Percentiles rank a stretch among this genome's conserved stretches.
These are phyloP conservation scores for Limtongia smithiae DNA, from an alignment of 805 yeast species.

Conservation along the genomic window DNA sequence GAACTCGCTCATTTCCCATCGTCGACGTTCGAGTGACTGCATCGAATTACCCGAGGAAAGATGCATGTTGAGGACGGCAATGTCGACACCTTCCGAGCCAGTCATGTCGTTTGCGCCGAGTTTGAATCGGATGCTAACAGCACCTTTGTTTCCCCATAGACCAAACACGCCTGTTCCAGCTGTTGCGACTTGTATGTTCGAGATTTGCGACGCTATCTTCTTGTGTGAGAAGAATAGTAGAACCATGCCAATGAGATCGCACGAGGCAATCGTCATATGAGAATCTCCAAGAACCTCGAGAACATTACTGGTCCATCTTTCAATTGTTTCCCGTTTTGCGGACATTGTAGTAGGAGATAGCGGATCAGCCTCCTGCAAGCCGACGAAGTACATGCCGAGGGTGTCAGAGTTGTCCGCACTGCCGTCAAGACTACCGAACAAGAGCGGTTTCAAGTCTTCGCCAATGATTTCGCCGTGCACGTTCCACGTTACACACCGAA, in stretches of 20 bases:
- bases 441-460: constrained; percentile 28
- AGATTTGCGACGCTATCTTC: constrained; percentile 41
- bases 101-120: constrained; percentile 40
- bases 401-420: constrained; percentile 9
- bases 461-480: constrained; percentile 33
- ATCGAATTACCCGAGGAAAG: constrained; percentile 50
- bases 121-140: constrained; percentile 46
- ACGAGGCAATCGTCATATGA: constrained; percentile 42
- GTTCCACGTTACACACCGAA: constrained; percentile 36
- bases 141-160: constrained; percentile 62
- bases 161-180: constrained; percentile 58
- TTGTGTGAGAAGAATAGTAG: constrained; percentile 44
- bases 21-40: constrained; percentile 40
- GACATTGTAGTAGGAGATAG: constrained; percentile 42
- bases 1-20: constrained; percentile 47
- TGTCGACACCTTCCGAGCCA: constrained; percentile 33
- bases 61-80: constrained; percentile 50
- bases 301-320: constrained; percentile 29
- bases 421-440: constrained; percentile 23
- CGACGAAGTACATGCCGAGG: constrained; percentile 41
- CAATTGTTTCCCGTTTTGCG: constrained; percentile 36
- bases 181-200: constrained; percentile 41
- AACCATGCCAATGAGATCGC: constrained; percentile 53
- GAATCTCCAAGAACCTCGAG: constrained; percentile 31
- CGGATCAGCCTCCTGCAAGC: constrained; percentile 52